Base-by-base conservation (phyloP, 1,284 basidiomycete species). In the Vanrija pseudolonga region DNA sequence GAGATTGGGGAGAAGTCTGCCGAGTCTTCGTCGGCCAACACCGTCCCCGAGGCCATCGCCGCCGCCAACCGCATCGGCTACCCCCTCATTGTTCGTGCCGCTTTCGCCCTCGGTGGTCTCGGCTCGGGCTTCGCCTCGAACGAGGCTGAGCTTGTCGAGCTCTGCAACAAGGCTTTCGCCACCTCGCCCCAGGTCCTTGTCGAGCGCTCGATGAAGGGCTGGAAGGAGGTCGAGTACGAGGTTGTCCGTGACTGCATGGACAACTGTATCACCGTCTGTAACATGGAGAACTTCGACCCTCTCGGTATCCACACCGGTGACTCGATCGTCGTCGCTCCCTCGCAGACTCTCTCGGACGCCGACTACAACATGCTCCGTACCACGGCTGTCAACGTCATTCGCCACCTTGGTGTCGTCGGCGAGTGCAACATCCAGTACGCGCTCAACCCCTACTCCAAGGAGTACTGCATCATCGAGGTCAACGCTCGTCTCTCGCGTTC, bases 231-330 rank as follows among this genome's bases (percentile, higher is more conserved):
- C 65, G 95, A 98, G 79, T 98, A 98, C 69, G 95, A 98, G 76
- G 95, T 98, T 49, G 95, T 98, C n/a, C 84, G 95, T 56, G 95
- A 98, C 78, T 96, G 92, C 78, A 83, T 90, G 64, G 89, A 98
- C 77, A 74, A 74, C 76, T 97, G 94, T 73, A 98, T 98, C 78
- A 97, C 93, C 1, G 94, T 98, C 61, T 98, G 96, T 79, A 98
- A 98, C 80, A 98, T 98, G 95, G 94, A 98, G 91, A 98, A 98
- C 80, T 98, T 98, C 67, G 95, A 98, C 75, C 95, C 96, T 38
- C 83, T 98, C 38, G 96, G 95, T 62, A 97, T 97, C 67, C 96
- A 98, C 74, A 98, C 95, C 0, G 95, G 96, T 61, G 95, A 98
- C 76, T 98, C 95, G n/a, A 97, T 98, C 66, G 95, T 98, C 66